Base-by-base conservation (phyloP, 768 basidiomycete genomes). In the Hortiboletus campestris region DNA sequence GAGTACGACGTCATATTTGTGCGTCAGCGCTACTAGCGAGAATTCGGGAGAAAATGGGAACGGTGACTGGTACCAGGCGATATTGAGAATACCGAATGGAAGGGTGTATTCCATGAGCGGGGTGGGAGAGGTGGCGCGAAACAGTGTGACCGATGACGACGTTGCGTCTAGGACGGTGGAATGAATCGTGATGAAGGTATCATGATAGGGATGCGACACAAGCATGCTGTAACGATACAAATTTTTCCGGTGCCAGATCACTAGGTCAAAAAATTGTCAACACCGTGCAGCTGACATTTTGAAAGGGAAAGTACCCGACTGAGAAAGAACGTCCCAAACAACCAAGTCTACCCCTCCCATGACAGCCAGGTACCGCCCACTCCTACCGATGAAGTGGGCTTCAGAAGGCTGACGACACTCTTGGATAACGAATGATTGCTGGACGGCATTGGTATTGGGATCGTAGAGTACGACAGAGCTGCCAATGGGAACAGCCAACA, bases 401-500 rank as follows among this genome's bases (percentile, higher is more conserved):
- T 75, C 77, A 22, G 64, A 70, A 28, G 78, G 75, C 20, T 62
- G 68, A 55, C 70, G 72, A 52, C 80, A 83, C 56, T 82, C 83
- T 38, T 84, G 81, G 39, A 76, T 77, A 28, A 80, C 79, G 57
- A 94, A 75, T 0, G 82, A 83, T 42, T 83, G 83, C 19, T 80
- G 75, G 16, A 90, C 72, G 22, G 76, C 70, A 57, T 84, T 87
- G 22, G 83, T 84, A 20, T 74, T 63, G 0, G 90, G 79, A 63
- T 93, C 86, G 71, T 89, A 97, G 7, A 98, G 70, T 6, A 84
- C 82, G 49, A 95, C 78, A 56, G 82, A 82, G 16, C 80, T 67
- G 0, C 84, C 84, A 49, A 89, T 79, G 13, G 86, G 78, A 20
- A 95, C 79, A 13, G 88, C 89, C 44, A 98, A 75, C 32, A 99